These are phyloP conservation scores for Musa beccarii DNA, from an alignment of 176 grass and related monocot genomes.

Conservation along the genomic window DNA sequence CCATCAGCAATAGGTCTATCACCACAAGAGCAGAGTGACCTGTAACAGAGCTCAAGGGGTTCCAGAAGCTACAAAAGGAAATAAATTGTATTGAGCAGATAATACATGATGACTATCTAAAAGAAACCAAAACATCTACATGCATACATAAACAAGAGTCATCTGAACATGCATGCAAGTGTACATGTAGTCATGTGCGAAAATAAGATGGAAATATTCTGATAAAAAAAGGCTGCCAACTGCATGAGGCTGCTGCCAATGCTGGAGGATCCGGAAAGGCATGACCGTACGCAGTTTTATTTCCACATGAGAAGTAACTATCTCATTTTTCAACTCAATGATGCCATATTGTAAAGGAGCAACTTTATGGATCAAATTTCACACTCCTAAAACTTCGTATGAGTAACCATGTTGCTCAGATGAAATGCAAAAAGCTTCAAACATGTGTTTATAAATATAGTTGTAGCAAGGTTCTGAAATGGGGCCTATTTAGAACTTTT, in stretches of 20 bases:
- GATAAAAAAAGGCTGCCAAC: neutral
- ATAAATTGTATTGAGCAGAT: neutral
- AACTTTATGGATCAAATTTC: neutral
- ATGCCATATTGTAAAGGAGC: neutral
- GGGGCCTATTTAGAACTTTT: neutral
- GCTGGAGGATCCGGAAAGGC: no score
- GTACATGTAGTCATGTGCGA: neutral
- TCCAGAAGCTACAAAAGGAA: conserved; percentile 63
- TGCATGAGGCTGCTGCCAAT: neutral
- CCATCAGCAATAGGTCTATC: conserved; percentile 90
- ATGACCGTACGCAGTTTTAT: no score
- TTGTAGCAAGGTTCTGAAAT: neutral
- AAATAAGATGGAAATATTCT: no score
- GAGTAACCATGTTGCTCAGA: neutral
- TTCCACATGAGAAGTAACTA: neutral
- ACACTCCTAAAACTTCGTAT: neutral
- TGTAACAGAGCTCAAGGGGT: conserved; percentile 91
- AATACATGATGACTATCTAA: neutral
- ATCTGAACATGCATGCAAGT: neutral
- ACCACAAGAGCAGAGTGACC: conserved; percentile 81
- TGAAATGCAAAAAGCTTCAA: neutral
- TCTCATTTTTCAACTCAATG: neutral
- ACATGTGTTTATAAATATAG: neutral
- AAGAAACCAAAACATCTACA: neutral
- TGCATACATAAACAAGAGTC: neutral